Evolutionary conservation across 2,329 filamentous ascomycete species (phyloP), one percentile per base, ranked within the genome.

Genomic region (Aspergillus flavus): DNA sequence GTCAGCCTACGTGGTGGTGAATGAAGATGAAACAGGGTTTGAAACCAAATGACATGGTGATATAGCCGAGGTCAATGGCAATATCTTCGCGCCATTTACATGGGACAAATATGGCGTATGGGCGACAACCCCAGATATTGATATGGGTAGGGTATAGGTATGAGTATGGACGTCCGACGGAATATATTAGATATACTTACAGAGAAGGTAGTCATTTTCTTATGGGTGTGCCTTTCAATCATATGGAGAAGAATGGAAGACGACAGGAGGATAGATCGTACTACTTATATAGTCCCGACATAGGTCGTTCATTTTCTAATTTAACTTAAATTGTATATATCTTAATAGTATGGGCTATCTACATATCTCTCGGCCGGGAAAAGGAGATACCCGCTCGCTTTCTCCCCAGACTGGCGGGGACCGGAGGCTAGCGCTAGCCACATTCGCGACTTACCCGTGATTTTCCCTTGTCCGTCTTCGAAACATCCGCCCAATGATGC

Each of bases 151-250:
- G 23, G 11, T 10, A 41, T 26, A 14, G 14, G 43, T 46, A 46
- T 46, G n/a, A 10, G n/a, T 34, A 34, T 34, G 32, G 32, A 34
- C 26, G 26, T 28, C 26, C 26, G 26, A 28, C 43, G n/a, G 21
- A 46, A 21, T 46, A 19, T 5, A 23, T 23, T 14, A 46, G 34
- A 16, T 16, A 41, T 41, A 72, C 81, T 75, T 72, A 84, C 83
- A 55, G 81, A 81, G 71, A 84, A 85, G n/a, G 78, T 71, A 63
- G 80, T 69, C 78, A 82, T 82, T 53, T 14, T 36, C 30, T n/a
- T 19, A n/a, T 28, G 14, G 6, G 12, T 57, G n/a, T 46, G n/a
- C 19, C 41, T 43, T 16, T 32, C 5, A 30, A 30, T 6, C 11
- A 9, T 4, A 48, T 28, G 19, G 11, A 32, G 39, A 30, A 46